These are phyloP conservation scores for Postia placenta DNA, from an alignment of 768 basidiomycete genomes.

Conservation along the genomic window DNA sequence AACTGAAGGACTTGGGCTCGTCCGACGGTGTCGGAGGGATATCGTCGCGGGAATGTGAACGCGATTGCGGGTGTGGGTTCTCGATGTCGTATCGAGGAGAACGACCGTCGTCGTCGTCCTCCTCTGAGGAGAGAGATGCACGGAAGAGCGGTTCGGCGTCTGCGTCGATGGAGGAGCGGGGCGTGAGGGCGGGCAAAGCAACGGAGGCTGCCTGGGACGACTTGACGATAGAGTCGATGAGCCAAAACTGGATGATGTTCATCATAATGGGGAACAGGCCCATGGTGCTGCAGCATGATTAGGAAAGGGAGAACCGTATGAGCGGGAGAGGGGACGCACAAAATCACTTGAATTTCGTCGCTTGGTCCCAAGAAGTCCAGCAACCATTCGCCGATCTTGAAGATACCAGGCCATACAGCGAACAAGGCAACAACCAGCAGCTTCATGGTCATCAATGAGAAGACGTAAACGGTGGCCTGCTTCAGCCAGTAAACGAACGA, in stretches of 20 bases:
- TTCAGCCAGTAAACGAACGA: conserved; percentile 64
- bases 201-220: conserved; percentile 32
- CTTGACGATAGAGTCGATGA: conserved; percentile 92
- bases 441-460: conserved; percentile 84
- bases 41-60: conserved; percentile 21
- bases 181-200: conserved; percentile 33
- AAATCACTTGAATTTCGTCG: conserved; percentile 68
- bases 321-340: conserved; percentile 46
- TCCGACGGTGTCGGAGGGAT: conserved; percentile 15
- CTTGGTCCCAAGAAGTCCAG: conserved; percentile 70
- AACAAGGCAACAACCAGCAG: conserved; percentile 78
- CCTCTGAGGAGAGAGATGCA: conserved; percentile 32
- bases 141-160: conserved; percentile 63
- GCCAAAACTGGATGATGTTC: conserved; percentile 91
- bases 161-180: conserved; percentile 29
- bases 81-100: conserved; percentile 37
- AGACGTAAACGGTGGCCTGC: conserved; percentile 78
- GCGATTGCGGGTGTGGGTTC: conserved; percentile 34
- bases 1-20: conserved; percentile 36
- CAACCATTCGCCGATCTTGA: conserved; percentile 79
- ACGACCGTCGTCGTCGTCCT: conserved; percentile 39
- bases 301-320: not conserved
- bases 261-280: conserved; percentile 85
- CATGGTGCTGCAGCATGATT: conserved; percentile 56
- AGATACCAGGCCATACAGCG: conserved; percentile 61